These are phyloP conservation scores for Solanum hybrid DNA, from an alignment of 305 asterid species.

Conservation along the genomic window DNA sequence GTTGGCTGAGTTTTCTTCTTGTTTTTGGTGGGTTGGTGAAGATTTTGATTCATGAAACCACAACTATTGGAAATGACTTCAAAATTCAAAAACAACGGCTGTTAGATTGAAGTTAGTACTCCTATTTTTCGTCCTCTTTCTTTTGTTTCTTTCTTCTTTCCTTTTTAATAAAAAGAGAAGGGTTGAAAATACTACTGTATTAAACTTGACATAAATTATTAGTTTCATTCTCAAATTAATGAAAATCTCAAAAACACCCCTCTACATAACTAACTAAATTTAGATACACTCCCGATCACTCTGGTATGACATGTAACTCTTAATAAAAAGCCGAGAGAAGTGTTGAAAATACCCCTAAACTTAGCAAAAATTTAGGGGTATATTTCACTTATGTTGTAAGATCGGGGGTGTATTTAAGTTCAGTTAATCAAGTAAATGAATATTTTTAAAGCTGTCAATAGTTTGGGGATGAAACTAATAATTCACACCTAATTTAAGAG, in stretches of 20 bases:
- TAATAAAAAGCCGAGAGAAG: background rate
- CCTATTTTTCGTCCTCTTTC: background rate
- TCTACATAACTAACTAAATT: too few relatives aligned
- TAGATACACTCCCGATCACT: too few relatives aligned
- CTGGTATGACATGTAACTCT: background rate
- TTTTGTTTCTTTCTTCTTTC: background rate
- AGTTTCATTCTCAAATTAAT: too few relatives aligned
- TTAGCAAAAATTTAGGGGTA: background rate
- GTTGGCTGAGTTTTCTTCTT: background rate
- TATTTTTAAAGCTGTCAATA: too few relatives aligned
- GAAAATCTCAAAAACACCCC: too few relatives aligned
- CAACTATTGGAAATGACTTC: background rate
- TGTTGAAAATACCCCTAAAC: background rate
- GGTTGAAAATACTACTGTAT: background rate
- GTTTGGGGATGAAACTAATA: too few relatives aligned
- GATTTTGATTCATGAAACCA: background rate
- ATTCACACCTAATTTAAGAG: too few relatives aligned
- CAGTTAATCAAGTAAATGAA: background rate
- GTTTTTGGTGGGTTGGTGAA: constrained; percentile 7
- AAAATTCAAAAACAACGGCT: constrained; percentile 21
- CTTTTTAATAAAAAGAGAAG: background rate
- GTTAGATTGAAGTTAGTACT: background rate
- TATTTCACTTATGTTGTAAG: background rate
- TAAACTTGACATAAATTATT: too few relatives aligned
- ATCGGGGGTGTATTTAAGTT: too few relatives aligned